A percentile compares a stretch with the other conserved stretches of the same genome.
Conservation (phyloP, 2,329 filamentous ascomycete genomes). For the Sporothrix phasma region DNA sequence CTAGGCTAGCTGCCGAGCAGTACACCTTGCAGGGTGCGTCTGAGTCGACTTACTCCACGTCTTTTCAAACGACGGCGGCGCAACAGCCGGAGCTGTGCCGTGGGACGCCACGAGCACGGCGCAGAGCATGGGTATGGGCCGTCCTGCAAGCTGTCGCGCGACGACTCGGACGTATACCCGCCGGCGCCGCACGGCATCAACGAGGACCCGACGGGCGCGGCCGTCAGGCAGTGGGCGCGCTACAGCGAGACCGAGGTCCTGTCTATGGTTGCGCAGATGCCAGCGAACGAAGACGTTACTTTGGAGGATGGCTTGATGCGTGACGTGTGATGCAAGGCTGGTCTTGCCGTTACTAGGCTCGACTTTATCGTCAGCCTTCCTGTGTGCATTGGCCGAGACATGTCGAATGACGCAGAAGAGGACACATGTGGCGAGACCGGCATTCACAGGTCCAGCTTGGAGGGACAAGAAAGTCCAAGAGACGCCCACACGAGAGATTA, state of each 20-base stretch:
- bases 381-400: neutral
- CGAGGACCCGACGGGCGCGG: slow-evolving; percentile 9
- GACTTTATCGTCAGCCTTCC: neutral
- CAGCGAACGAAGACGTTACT: neutral
- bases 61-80: slow-evolving; percentile 16
- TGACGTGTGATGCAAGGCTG: too few relatives aligned
- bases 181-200: slow-evolving; percentile 15
- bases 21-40: slow-evolving; percentile 10
- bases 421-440: neutral
- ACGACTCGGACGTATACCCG: slow-evolving; percentile 15
- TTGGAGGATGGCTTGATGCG: neutral
- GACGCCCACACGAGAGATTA: too few relatives aligned
- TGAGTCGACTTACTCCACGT: too few relatives aligned
- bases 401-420: neutral
- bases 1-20: neutral
- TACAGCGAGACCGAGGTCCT: slow-evolving; percentile 9
- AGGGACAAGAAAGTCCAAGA: too few relatives aligned
- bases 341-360: slow-evolving; percentile 3
- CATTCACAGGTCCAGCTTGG: neutral
- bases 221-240: neutral
- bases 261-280: slow-evolving; percentile 13
- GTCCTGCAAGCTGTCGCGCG: slow-evolving; percentile 13
- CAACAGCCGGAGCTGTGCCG: slow-evolving; percentile 17
- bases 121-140: slow-evolving; percentile 18
- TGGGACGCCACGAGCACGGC: slow-evolving; percentile 18